A percentile compares a stretch with the other conserved stretches of the same genome.
These are phyloP conservation scores for Akebia trifoliata DNA, from an alignment of 164 flowering plant species.

Conservation along the genomic window DNA sequence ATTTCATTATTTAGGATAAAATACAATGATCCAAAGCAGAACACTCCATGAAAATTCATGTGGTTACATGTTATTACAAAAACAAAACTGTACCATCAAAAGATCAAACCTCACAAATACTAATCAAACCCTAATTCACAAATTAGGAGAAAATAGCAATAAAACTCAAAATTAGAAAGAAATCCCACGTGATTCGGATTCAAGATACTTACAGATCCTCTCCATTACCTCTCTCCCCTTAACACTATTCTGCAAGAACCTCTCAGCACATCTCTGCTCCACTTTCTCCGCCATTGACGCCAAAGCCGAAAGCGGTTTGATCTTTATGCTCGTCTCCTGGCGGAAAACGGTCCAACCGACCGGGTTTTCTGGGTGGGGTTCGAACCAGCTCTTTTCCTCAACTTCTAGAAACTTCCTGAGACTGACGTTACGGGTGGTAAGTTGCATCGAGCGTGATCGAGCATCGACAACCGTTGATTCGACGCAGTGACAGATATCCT, in stretches of 20 bases:
- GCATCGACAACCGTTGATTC: slow-evolving; percentile 87
- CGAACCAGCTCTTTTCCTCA: slow-evolving; percentile 75
- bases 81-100: not conserved
- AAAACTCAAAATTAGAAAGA: slow-evolving; percentile 24
- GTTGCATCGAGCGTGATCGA: slow-evolving; percentile 59
- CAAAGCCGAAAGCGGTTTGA: slow-evolving; percentile 77
- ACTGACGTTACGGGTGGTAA: slow-evolving; percentile 68
- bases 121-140: not conserved
- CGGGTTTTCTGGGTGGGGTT: slow-evolving; percentile 88
- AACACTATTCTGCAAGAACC: slow-evolving; percentile 76
- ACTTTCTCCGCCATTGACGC: slow-evolving; percentile 96
- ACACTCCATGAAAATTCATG: not conserved
- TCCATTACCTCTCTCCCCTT: slow-evolving; percentile 99
- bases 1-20: too few species aligned
- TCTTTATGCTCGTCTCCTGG: slow-evolving; percentile 80
- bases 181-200: slow-evolving; percentile 73
- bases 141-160: not conserved
- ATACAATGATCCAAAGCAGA: too few species aligned
- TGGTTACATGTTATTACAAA: slow-evolving; percentile 3
- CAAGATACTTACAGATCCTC: slow-evolving; percentile 93
- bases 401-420: slow-evolving; percentile 77
- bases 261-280: slow-evolving; percentile 87
- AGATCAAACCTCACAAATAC: too few species aligned
- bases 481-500: slow-evolving; percentile 86
- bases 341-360: slow-evolving; percentile 67